Evolutionary conservation across 768 basidiomycete genomes (phyloP).

Genomic region (Ramaria sp.): DNA sequence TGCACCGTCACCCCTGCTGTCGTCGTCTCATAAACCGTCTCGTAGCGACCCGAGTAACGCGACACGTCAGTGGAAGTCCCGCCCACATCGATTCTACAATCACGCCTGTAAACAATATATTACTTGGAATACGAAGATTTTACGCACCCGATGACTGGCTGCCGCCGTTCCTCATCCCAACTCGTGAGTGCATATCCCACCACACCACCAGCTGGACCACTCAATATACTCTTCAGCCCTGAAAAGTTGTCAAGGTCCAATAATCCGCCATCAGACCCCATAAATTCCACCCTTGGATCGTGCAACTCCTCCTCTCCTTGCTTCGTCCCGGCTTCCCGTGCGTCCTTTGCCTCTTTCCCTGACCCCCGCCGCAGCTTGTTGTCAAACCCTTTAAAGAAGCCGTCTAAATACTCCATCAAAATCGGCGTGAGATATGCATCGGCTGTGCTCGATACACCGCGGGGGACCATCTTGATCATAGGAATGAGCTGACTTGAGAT

Average conservation of each 20-base stretch:
- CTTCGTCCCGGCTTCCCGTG: slow-evolving; percentile 33
- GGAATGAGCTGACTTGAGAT: slow-evolving; percentile 80
- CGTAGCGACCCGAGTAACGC: slow-evolving; percentile 82
- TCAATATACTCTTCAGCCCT: slow-evolving; percentile 86
- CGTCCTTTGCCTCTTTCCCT: slow-evolving; percentile 28
- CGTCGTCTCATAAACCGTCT: slow-evolving; percentile 90
- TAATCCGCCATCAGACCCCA: slow-evolving; percentile 88
- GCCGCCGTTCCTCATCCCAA: slow-evolving; percentile 65
- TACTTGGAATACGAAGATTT: background rate
- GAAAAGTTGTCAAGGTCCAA: slow-evolving; percentile 77
- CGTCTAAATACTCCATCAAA: slow-evolving; percentile 71
- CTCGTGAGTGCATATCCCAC: slow-evolving; percentile 85
- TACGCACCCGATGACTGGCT: slow-evolving; percentile 76
- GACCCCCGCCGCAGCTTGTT: slow-evolving; percentile 36
- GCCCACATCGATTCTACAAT: slow-evolving; percentile 71
- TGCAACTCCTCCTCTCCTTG: background rate
- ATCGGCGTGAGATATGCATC: slow-evolving; percentile 96
- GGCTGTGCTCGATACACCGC: slow-evolving; percentile 85
- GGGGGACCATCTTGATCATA: slow-evolving; percentile 93
- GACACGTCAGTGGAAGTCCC: slow-evolving; percentile 96
- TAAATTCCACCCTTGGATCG: slow-evolving; percentile 69
- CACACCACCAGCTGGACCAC: slow-evolving; percentile 91
- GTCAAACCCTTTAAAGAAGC: slow-evolving; percentile 87
- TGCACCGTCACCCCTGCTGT: slow-evolving; percentile 92
- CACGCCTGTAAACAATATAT: slow-evolving; percentile 1